Base-by-base conservation (phyloP, 2,329 filamentous ascomycete species). In the Botrytis deweyae region DNA sequence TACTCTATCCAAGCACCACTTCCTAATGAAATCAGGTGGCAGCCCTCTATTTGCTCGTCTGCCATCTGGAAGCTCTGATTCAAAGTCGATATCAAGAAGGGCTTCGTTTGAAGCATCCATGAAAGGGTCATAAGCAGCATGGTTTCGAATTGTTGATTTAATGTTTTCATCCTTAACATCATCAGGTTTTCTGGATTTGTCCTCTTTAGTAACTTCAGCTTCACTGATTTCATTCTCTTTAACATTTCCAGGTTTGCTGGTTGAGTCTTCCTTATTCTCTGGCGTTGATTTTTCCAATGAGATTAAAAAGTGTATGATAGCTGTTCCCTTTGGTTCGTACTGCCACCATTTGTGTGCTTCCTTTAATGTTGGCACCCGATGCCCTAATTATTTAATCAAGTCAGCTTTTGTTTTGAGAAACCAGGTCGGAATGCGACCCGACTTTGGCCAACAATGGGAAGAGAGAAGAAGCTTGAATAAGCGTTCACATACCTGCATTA, bases 301-400 rank as follows among this genome's bases (percentile, higher is more conserved):
- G 16, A 76, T 73, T 2, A 80, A 71, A 61, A 78, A 78, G 10
- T 76, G 67, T 25, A 77, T 75, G 9, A 79, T 76, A 1, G 76
- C 71, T 63, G 73, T 73, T 20, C 77, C 79, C 42, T 78, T 72
- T n/a, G 72, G 58, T 22, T 78, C 76, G 52, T 78, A 72, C 38
- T 76, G 71, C 79, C 79, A 80, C 74, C 75, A 80, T 6, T 73
- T 44, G 42, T 80, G 70, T 3, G 75, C 75, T n/a, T 79, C 76
- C 49, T 75, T 77, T 2, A 80, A 65, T 12, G 68, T 76, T 9
- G 78, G 78, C 7, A 79, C 61, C 67, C 72, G 74, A 33, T 79
- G 75, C 12, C 77, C 79, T 79, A 46, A n/a, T 40, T 46, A 9
- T 44, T 70, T 29, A 69, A 40, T 46, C 20, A 25, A 46, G 25